A percentile compares a stretch with the other conserved stretches of the same genome.
phyloP scores from a whole-genome alignment of 805 yeast species.

The Kazachstania taianensis region DNA sequence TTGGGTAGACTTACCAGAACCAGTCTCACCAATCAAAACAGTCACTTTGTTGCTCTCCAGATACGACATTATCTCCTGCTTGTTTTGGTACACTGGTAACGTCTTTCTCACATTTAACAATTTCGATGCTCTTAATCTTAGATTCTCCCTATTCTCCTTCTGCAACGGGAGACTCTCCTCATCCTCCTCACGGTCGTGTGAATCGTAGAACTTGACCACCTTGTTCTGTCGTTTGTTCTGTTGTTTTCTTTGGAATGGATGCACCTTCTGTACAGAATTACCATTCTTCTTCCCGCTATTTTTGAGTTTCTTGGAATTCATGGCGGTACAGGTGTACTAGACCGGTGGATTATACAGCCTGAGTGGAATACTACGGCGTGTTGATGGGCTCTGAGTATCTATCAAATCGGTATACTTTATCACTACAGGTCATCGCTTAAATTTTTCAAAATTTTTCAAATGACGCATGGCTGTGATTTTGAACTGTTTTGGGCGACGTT shows the following conservation, averaged over 20 bases:
- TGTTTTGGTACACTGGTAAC: slow-evolving; percentile 70
- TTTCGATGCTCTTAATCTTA: slow-evolving; percentile 32
- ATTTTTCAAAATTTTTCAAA: too few relatives aligned
- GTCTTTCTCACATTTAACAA: slow-evolving; percentile 44
- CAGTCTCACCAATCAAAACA: slow-evolving; percentile 89
- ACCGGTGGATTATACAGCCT: too few relatives aligned
- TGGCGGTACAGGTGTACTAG: too few relatives aligned
- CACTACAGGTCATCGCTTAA: too few relatives aligned
- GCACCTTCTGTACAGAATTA: slow-evolving; percentile 4
- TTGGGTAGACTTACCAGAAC: slow-evolving; percentile 96
- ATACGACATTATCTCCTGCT: slow-evolving; percentile 48
- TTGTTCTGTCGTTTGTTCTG: slow-evolving; percentile 10
- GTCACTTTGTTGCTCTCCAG: slow-evolving; percentile 54
- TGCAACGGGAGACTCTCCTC: too few relatives aligned
- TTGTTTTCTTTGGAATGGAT: slow-evolving; percentile 9
- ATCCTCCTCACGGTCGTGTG: slow-evolving; percentile 13
- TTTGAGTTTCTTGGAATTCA: background rate
- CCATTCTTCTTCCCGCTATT: slow-evolving; percentile 1
- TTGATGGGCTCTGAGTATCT: too few relatives aligned
- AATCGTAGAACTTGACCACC: slow-evolving; percentile 29
- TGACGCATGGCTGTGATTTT: too few relatives aligned
- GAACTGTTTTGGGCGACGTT: too few relatives aligned
- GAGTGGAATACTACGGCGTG: too few relatives aligned
- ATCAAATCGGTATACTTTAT: too few relatives aligned
- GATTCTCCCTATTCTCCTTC: too few relatives aligned